Base-by-base conservation (phyloP, 768 basidiomycete genomes). In the Boletus insuetus region DNA sequence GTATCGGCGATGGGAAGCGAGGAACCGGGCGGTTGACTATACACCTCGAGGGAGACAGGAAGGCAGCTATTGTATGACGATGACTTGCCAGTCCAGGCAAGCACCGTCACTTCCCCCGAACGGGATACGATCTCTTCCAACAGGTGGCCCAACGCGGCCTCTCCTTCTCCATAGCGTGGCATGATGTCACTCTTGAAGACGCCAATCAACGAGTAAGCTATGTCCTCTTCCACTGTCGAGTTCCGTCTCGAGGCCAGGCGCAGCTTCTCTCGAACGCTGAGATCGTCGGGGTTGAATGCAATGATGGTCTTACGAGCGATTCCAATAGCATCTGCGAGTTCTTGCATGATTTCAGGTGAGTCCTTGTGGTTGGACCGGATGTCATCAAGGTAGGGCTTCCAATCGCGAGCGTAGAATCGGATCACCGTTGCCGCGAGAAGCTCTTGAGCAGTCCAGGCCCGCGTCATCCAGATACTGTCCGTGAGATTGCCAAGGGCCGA, bases 391-490 rank as follows among this genome's bases (percentile, higher is more conserved):
- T 58, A 62, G 2, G 47, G 56, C 20, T 54, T 43, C 61, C 61
- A 62, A 0, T 54, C 17, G 7, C 53, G 13, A 9, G 46, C 40
- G 3, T 52, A 62, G 32, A 62, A 58, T 8, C 60, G 22, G 40
- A 58, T 40, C 19, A 58, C 26, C 10, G 43, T 52, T 0, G 55
- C 17, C 11, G 49, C 53, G 14, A 63, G 60, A 41, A 62, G 51
- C n/a, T 62, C 62, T 42, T 56, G 62, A 4, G 46, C 16, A 0
- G 61, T 62, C 61, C 61, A 62, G 3, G 48, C 60, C 4, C 60
- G 56, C 4, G 26, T 47, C 61, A 58, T 50, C 60, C 60, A 62
- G 0, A 11, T 1, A 34, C 49, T 55, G 16, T 3, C 7, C 4
- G 22, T 19, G 10, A 62, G 52, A 29, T 24, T 38, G 2, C 40